Percentiles rank a stretch among this genome's conserved stretches.
Evolutionary conservation across 176 grass and related monocot species (phyloP).

Genomic region (Rhynchospora pubera): DNA sequence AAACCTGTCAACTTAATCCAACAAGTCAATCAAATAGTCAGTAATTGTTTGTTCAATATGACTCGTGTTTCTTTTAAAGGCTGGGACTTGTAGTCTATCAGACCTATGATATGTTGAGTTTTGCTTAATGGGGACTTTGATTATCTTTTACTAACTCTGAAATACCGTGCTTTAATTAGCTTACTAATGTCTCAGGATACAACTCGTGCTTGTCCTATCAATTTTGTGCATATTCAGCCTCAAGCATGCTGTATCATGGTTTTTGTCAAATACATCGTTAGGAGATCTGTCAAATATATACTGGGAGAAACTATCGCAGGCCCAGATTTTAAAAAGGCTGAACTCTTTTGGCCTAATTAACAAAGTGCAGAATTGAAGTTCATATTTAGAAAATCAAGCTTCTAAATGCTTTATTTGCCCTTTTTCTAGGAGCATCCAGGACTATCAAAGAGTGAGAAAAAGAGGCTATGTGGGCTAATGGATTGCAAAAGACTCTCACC

Average conservation of each 20-base stretch:
- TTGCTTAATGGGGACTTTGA: background rate
- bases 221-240: background rate
- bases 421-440: conserved; percentile 67
- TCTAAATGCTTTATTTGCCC: background rate
- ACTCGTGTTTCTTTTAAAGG: background rate
- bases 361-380: background rate
- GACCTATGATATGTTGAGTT: background rate
- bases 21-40: background rate
- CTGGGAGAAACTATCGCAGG: too few species aligned
- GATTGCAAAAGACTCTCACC: conserved; percentile 82
- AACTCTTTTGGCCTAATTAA: too few species aligned
- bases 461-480: conserved; percentile 75
- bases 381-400: background rate
- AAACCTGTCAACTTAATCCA: background rate
- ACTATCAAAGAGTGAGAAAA: conserved; percentile 88
- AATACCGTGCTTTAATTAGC: background rate
- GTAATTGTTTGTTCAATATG: background rate
- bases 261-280: background rate
- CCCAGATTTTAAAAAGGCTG: too few species aligned
- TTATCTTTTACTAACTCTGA: background rate
- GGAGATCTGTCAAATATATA: background rate
- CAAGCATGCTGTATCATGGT: background rate
- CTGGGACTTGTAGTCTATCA: background rate
- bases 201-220: background rate
- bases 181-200: background rate